Evolutionary conservation across 352 stramenopile species (phyloP), one percentile per base, ranked within the genome.

Genomic region (Phytophthora macrochlamydospora): DNA sequence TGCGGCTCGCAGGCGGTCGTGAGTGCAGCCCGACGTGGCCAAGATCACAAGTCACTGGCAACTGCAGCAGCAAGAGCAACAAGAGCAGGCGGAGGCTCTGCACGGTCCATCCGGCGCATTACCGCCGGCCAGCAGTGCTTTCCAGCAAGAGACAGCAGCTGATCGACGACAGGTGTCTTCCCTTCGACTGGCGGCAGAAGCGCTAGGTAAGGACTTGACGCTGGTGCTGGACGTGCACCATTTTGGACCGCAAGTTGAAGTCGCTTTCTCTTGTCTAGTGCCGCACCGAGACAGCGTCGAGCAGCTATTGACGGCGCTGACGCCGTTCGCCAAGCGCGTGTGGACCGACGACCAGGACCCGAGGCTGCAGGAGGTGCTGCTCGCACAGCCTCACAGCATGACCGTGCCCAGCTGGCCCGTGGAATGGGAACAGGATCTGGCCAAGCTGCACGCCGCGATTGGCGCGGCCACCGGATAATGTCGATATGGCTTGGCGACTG

Each of bases 1-100:
- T 86, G 77, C 42, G 75, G 78, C 14, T 75, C 67, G 3, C 54
- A 59, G 53, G 68, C 76, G 8, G 76, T 90, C 12, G n/a, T n/a
- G 51, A 18, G 54, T 75, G 30, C 68, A 68, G 31, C 72, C 73
- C 13, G 51, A 77, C 31, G 62, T 80, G 8, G 35, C 35, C 4
- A 70, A 66, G 37, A 71, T 81, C 45, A 48, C 62, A 28, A 59
- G 28, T 54, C 62, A 50, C 29, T 75, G 67, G 67, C 28, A 54
- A 5, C 31, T 63, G 2, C 50, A 62, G 11, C 43, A 67, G 14
- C 13, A 73, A 2, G 32, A 49, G 1, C 29, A 53, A 5, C 29
- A 35, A 24, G 48, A 53, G 18, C 13, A 61, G 13, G 5, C 31
- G 7, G 18, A 35, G 40, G 8, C 13, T 28, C 8, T 62, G 6